These are phyloP conservation scores for Friedmanniomyces simplex DNA, from an alignment of 495 filamentous ascomycete species.

Conservation along the genomic window DNA sequence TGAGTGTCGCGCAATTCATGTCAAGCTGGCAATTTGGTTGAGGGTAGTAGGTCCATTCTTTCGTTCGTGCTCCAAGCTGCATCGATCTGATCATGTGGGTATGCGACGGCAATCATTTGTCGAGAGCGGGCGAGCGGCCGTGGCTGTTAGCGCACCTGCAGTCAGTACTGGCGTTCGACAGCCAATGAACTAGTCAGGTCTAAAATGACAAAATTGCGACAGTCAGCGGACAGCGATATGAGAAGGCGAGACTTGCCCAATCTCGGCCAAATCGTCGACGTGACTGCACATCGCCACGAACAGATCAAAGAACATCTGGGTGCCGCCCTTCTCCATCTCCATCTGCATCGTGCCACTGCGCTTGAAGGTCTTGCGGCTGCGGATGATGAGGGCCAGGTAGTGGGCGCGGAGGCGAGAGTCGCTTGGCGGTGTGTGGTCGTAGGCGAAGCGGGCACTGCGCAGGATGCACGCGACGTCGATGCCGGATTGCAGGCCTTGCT, in stretches of 20 bases:
- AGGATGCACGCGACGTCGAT: constrained; percentile 82
- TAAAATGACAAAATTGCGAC: background rate
- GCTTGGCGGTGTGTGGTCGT: constrained; percentile 83
- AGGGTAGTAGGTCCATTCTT: constrained; percentile 13
- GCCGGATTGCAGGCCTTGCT: constrained; percentile 80
- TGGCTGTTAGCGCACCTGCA: constrained; percentile 14
- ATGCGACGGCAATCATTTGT: constrained; percentile 2
- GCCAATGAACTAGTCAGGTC: background rate
- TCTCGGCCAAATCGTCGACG: constrained; percentile 79
- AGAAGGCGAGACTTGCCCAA: constrained; percentile 27
- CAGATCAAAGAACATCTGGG: constrained; percentile 83
- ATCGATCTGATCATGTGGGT: constrained; percentile 5
- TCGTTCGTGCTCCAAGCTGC: constrained; percentile 20
- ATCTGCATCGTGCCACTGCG: constrained; percentile 92
- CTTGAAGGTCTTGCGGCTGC: constrained; percentile 89
- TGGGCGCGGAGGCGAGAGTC: constrained; percentile 85
- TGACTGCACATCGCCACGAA: constrained; percentile 97
- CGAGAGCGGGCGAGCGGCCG: constrained; percentile 24
- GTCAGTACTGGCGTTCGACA: background rate
- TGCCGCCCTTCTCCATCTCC: constrained; percentile 88
- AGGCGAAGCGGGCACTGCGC: constrained; percentile 81
- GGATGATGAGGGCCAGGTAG: constrained; percentile 89
- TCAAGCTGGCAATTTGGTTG: constrained; percentile 12
- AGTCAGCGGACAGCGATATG: background rate
- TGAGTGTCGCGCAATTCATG: background rate